phyloP scores from a whole-genome alignment of 176 grass and related monocot genomes.

The Metroxylon sagu region DNA sequence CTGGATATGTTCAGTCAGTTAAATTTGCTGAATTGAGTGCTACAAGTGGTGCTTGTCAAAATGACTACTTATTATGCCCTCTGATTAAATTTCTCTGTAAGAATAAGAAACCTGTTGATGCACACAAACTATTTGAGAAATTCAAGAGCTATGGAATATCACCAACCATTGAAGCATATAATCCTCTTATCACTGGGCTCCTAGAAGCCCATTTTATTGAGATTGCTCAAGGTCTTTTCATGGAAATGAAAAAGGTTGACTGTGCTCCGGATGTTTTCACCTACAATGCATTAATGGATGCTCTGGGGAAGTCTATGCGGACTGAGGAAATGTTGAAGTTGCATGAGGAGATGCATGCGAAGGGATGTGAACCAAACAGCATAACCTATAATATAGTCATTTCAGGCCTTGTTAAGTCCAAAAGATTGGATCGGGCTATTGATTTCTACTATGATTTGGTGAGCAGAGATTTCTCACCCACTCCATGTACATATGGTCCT shows the following conservation, averaged over 20 bases:
- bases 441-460: conserved; percentile 62
- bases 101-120: conserved; percentile 49
- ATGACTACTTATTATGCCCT: conserved; percentile 74
- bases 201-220: conserved; percentile 50
- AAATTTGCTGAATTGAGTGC: conserved; percentile 53
- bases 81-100: conserved; percentile 82
- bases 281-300: conserved; percentile 76
- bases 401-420: conserved; percentile 75
- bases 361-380: conserved; percentile 52
- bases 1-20: conserved; percentile 52
- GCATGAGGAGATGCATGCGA: conserved; percentile 59
- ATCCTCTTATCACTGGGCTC: conserved; percentile 69
- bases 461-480: conserved; percentile 50
- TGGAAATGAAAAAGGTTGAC: conserved; percentile 63
- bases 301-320: conserved; percentile 66
- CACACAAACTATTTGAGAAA: conserved; percentile 50
- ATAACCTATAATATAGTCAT: conserved; percentile 91
- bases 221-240: conserved; percentile 45
- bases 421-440: conserved; percentile 60
- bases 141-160: conserved; percentile 53
- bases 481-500: conserved; percentile 85
- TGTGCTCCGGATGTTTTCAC: conserved; percentile 66
- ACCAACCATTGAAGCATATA: conserved; percentile 52
- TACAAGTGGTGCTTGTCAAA: conserved; percentile 34
- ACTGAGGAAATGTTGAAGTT: conserved; percentile 75